phyloP scores from a whole-genome alignment of 768 basidiomycete genomes.

The Xerocomus potaroensis region DNA sequence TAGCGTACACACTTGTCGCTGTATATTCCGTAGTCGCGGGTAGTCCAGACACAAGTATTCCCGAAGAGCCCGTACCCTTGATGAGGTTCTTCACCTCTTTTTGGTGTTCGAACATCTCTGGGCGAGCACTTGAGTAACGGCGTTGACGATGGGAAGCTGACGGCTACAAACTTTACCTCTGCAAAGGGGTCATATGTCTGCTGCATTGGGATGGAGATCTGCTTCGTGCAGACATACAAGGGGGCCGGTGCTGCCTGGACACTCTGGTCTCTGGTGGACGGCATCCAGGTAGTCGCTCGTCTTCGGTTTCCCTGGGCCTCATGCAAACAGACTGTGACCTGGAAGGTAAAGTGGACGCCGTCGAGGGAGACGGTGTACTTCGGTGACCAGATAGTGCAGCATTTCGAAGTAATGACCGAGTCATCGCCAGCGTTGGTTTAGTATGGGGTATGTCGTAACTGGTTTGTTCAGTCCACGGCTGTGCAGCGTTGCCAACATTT shows the following conservation, averaged over 20 bases:
- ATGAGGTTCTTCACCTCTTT: conserved; percentile 39
- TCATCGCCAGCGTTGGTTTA: conserved; percentile 34
- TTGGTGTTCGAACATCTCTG: conserved; percentile 32
- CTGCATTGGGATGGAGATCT: conserved; percentile 22
- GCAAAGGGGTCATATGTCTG: conserved; percentile 34
- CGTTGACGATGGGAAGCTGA: conserved; percentile 29
- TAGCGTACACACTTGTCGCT: conserved; percentile 34
- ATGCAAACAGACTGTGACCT: conserved; percentile 28
- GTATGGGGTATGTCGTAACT: no score
- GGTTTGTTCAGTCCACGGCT: no score
- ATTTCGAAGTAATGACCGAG: conserved; percentile 28
- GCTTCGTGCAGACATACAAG: conserved; percentile 30
- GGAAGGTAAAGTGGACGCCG: conserved; percentile 16
- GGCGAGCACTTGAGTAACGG: conserved; percentile 36
- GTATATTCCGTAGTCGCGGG: conserved; percentile 21
- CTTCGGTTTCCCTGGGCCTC: conserved; percentile 23
- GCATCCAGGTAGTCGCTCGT: conserved; percentile 22
- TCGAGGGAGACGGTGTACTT: conserved; percentile 20
- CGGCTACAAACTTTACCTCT: conserved; percentile 37
- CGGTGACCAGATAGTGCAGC: conserved; percentile 34
- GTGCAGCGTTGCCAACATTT: no score
- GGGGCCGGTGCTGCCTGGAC: conserved; percentile 24
- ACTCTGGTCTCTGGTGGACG: conserved; percentile 24
- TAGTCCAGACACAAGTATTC: conserved; percentile 39
- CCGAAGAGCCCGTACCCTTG: conserved; percentile 32